Conservation (phyloP, 345 rosid species). For the Heritiera littoralis region DNA sequence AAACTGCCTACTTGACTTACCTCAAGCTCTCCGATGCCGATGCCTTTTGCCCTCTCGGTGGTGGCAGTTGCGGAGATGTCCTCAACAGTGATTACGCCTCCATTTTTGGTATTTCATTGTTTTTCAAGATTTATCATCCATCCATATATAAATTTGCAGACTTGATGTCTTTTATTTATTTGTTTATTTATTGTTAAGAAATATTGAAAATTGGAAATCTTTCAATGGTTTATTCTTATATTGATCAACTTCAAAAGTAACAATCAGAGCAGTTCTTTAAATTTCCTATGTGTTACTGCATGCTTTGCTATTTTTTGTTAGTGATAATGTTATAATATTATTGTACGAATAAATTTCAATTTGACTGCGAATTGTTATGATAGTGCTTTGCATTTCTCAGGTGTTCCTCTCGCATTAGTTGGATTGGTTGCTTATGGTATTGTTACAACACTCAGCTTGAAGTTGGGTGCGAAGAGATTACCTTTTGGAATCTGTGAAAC, state of each 20-base stretch:
- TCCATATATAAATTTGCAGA: background rate
- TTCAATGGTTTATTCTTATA: background rate
- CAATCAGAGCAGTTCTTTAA: background rate
- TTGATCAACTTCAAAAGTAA: background rate
- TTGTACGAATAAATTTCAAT: background rate
- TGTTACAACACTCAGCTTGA: slow-evolving; percentile 56
- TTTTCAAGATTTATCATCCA: background rate
- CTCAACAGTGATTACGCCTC: slow-evolving; percentile 82
- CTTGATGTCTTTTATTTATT: background rate
- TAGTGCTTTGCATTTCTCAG: slow-evolving; percentile 43
- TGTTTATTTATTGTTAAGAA: background rate
- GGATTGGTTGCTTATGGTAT: slow-evolving; percentile 84
- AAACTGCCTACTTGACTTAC: slow-evolving; percentile 86
- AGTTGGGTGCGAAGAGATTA: slow-evolving; percentile 45
- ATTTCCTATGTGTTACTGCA: background rate
- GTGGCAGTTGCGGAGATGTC: slow-evolving; percentile 74
- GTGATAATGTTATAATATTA: background rate
- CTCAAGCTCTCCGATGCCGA: slow-evolving; percentile 65
- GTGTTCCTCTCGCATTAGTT: slow-evolving; percentile 75
- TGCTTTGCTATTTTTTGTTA: background rate
- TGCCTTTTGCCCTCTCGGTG: slow-evolving; percentile 71
- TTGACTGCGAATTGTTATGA: slow-evolving; percentile 28
- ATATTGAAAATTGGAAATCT: background rate
- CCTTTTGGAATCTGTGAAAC: slow-evolving; percentile 55
- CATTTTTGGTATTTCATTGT: slow-evolving; percentile 58